Evolutionary conservation across 148 eudicot genomes (phyloP).

Genomic region (Mesembryanthemum crystallinum): DNA sequence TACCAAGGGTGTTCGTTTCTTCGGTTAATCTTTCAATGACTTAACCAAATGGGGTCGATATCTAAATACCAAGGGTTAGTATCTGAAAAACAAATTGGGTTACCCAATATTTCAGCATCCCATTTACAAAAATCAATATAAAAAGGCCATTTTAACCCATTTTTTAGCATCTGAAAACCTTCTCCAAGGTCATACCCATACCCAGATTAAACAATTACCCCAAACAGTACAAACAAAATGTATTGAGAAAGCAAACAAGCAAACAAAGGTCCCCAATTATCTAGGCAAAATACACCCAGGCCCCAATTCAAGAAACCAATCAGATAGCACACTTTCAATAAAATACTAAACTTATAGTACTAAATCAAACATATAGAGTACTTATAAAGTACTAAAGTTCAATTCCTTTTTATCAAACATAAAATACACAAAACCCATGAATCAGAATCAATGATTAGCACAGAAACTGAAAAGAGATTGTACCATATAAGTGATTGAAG

Average conservation of each 20-base stretch:
- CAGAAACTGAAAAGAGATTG: not conserved
- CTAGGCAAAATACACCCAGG: not conserved
- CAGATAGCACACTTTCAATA: not conserved
- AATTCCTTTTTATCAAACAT: not conserved
- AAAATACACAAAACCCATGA: not conserved
- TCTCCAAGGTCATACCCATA: constrained; percentile 3
- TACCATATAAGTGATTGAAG: constrained; percentile 92
- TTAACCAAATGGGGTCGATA: no score
- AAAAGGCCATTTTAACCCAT: not conserved
- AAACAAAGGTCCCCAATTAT: not conserved
- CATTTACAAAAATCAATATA: not conserved
- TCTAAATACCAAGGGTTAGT: no score
- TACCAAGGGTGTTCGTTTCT: no score
- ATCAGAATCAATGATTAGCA: not conserved
- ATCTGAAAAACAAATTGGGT: no score
- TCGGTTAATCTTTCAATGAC: no score
- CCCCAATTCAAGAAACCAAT: constrained; percentile 20
- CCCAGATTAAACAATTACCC: constrained; percentile 29
- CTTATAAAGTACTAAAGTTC: not conserved
- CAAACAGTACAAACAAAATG: constrained; percentile 6
- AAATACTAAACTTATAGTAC: not conserved
- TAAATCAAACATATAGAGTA: not conserved
- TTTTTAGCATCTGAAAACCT: constrained; percentile 2
- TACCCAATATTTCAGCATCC: no score
- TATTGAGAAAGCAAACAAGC: not conserved